A percentile compares a stretch with the other conserved stretches of the same genome.
Conservation (phyloP, 306 rosid genomes). For the Corylus avellana region DNA sequence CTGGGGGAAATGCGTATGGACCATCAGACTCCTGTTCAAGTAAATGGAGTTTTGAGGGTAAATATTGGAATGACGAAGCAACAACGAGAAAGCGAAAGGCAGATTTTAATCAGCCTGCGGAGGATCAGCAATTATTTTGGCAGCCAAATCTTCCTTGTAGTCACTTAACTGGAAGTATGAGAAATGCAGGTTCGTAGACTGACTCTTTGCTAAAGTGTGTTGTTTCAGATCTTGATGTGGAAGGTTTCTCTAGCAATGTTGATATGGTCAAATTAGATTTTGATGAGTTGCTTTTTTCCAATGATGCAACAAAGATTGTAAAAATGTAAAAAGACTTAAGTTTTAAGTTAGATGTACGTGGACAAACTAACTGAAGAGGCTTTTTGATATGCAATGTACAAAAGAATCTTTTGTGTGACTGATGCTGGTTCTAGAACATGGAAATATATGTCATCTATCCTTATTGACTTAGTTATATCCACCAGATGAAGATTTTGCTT, state of each 20-base stretch:
- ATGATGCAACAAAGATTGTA: neutral
- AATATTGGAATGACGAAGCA: conserved; percentile 21
- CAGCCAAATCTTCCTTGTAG: conserved; percentile 37
- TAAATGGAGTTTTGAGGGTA: conserved; percentile 15
- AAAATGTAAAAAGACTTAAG: conserved; percentile 28
- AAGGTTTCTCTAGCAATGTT: conserved; percentile 8
- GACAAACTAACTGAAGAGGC: conserved; percentile 21
- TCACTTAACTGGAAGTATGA: conserved; percentile 21
- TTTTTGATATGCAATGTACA: conserved; percentile 19
- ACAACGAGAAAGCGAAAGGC: conserved; percentile 43
- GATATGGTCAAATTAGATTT: conserved; percentile 12
- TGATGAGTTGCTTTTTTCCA: conserved; percentile 20
- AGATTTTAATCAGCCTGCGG: conserved; percentile 23
- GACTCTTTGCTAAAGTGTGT: conserved; percentile 18
- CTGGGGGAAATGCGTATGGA: conserved; percentile 20
- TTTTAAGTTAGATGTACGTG: conserved; percentile 14
- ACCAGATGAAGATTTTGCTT: neutral
- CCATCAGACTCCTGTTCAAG: conserved; percentile 15
- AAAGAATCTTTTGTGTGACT: neutral
- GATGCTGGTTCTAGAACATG: neutral
- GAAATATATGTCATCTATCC: neutral
- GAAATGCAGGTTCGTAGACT: conserved; percentile 38
- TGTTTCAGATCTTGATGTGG: neutral
- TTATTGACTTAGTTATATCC: neutral
- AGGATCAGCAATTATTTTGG: conserved; percentile 30